Evolutionary conservation across 345 rosid species (phyloP).

Genomic region (Pistacia integerrima): DNA sequence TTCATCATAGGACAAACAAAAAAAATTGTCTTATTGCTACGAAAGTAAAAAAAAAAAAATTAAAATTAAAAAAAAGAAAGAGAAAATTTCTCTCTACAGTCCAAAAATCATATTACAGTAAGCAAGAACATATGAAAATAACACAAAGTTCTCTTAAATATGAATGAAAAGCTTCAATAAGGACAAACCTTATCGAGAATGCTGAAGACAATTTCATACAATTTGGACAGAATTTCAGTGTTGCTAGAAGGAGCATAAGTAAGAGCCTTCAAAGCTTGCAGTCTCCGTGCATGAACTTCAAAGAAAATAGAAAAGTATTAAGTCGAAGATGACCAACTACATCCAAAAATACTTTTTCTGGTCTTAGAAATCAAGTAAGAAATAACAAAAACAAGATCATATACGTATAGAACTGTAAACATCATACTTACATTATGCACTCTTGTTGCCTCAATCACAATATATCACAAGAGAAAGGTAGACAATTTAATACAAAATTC

Average conservation of each 20-base stretch:
- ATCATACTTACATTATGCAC: not conserved
- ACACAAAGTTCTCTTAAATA: not conserved
- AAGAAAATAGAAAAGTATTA: slow-evolving; percentile 22
- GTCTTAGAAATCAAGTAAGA: not conserved
- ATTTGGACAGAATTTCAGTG: slow-evolving; percentile 70
- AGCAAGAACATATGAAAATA: slow-evolving; percentile 8
- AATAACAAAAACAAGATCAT: not conserved
- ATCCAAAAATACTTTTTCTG: not conserved
- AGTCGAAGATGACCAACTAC: slow-evolving; percentile 23
- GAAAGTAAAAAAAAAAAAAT: not conserved
- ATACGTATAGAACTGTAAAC: not conserved
- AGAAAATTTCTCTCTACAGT: not conserved
- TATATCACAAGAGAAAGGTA: not conserved
- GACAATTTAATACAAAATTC: not conserved
- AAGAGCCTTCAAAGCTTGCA: slow-evolving; percentile 98
- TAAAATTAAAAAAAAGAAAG: not conserved
- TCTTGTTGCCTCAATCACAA: slow-evolving; percentile 6
- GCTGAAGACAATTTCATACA: slow-evolving; percentile 91
- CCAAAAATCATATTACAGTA: not conserved
- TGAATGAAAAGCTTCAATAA: slow-evolving; percentile 4
- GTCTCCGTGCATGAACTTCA: slow-evolving; percentile 92
- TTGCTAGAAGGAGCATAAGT: slow-evolving; percentile 86
- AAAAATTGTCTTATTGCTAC: not conserved
- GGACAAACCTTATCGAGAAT: slow-evolving; percentile 90
- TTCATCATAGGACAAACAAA: not conserved